Evolutionary conservation across 352 stramenopile genomes (phyloP).

Genomic region (Phytophthora hibernalis): DNA sequence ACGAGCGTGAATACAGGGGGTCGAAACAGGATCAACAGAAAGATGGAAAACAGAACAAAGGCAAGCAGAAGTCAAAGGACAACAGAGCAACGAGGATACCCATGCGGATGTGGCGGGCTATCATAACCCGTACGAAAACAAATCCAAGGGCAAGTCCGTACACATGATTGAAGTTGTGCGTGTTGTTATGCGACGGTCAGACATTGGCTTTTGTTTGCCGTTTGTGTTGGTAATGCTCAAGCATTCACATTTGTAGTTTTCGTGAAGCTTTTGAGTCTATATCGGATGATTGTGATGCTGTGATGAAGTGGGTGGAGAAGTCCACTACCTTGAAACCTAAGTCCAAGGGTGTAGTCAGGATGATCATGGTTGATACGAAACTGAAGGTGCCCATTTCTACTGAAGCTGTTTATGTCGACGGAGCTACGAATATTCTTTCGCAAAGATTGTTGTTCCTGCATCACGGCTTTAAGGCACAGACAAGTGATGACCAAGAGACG

Average conservation of each 20-base stretch:
- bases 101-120: neutral
- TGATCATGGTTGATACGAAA: conserved; percentile 2
- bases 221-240: conserved; percentile 18
- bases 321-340: neutral
- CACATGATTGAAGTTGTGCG: neutral
- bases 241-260: conserved; percentile 1
- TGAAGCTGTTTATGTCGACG: conserved; percentile 8
- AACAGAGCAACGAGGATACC: neutral
- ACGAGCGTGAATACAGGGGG: neutral
- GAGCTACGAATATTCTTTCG: conserved; percentile 12
- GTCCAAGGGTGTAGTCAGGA: conserved; percentile 1
- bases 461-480: conserved; percentile 3
- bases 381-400: conserved; percentile 1
- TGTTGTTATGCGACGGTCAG: neutral
- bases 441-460: neutral
- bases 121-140: neutral
- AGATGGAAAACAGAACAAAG: neutral
- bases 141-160: conserved; percentile 1
- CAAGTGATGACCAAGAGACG: conserved; percentile 6
- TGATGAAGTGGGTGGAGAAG: conserved; percentile 2
- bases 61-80: neutral
- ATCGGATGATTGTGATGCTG: neutral
- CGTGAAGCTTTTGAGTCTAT: conserved; percentile 1
- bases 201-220: neutral
- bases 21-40: neutral